Base-by-base conservation (phyloP, 495 filamentous ascomycete genomes). In the Glutinoglossum americanum region DNA sequence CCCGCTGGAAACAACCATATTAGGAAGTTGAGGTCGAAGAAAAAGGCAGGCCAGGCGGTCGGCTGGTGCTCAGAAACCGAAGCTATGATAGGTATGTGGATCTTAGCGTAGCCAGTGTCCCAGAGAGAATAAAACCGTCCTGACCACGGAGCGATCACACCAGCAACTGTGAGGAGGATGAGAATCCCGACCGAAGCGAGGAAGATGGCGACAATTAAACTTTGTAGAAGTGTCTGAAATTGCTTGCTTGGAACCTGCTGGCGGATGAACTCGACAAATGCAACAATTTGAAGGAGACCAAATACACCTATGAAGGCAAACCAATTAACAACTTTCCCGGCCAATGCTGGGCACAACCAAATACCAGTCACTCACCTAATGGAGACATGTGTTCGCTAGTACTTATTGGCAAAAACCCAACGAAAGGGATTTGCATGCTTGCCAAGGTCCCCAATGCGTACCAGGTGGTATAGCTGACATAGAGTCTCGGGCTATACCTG, bases 401-500 rank as follows among this genome's bases (percentile, higher is more conserved):
- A 60, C 88, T 81, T 65, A 99, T 86, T 2, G 93, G 93, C 67
- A 93, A 71, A 74, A 99, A 99, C 41, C 93, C 93, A 39, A 99
- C 93, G 62, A 99, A 99, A 15, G 93, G 93, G 73, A 99, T 88
- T 72, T 99, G 93, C 93, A 99, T 99, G 74, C 89, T 95, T 32
- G 88, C 93, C 65, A 99, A 69, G 59, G 93, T 97, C 55, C 93
- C 93, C 39, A 99, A 74, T 35, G 93, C 89, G 69, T 93, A 99
- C 93, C 93, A 99, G 0, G 87, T 95, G 49, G 86, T 90, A 67
- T 99, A 99, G 61, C 86, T 84, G 65, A 96, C 90, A 64, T 99
- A 99, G 3, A 97, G 71, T 54, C 93, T 80, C 53, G 86, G 82
- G 73, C 89, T 95, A 70, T 88, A 99, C 54, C 93, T 77, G 48